Conservation (phyloP, 2,329 filamentous ascomycete genomes). For the Tolypocladium ovalisporum region DNA sequence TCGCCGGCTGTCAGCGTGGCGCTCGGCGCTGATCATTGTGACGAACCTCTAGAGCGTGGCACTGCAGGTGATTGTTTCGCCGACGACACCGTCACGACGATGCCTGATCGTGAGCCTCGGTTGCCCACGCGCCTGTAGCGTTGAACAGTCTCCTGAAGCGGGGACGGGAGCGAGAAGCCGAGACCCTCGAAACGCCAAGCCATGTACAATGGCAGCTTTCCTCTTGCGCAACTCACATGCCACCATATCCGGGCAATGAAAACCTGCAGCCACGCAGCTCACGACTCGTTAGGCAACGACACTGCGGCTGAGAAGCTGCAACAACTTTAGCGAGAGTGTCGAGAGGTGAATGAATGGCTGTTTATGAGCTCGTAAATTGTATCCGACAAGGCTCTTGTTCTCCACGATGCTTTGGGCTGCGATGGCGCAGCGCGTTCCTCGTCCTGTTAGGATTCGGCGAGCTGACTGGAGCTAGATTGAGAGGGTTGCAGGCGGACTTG, state of each 20-base stretch:
- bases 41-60: not conserved
- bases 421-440: too few species aligned
- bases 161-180: not conserved
- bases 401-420: too few species aligned
- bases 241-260: not conserved
- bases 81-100: not conserved
- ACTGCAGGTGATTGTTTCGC: not conserved
- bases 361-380: not conserved
- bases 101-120: not conserved
- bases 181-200: not conserved
- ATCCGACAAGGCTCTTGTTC: not conserved
- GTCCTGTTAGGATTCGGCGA: too few species aligned
- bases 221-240: not conserved
- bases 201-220: too few species aligned
- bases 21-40: not conserved
- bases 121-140: not conserved
- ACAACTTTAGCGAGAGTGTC: not conserved
- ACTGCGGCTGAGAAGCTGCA: not conserved
- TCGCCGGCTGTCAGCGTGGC: not conserved
- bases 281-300: too few species aligned
- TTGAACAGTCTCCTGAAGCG: not conserved
- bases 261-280: not conserved
- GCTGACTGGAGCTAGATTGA: not conserved
- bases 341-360: not conserved
- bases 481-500: too few species aligned